A percentile compares a stretch with the other conserved stretches of the same genome.
These are phyloP conservation scores for Abrus pulchellus DNA, from an alignment of 306 rosid species.

Conservation along the genomic window DNA sequence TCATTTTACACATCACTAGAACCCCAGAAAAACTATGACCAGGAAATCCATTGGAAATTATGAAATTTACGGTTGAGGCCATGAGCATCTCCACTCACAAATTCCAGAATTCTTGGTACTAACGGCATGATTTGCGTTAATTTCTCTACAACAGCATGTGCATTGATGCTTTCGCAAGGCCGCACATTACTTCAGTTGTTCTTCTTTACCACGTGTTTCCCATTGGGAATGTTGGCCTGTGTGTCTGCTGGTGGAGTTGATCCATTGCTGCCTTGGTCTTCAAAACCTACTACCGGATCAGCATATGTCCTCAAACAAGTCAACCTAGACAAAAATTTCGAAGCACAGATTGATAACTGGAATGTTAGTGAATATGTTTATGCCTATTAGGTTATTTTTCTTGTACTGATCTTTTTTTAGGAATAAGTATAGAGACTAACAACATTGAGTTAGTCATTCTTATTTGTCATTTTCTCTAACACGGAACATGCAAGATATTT, in stretches of 20 bases:
- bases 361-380: neutral
- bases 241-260: slow-evolving; percentile 51
- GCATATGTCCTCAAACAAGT: slow-evolving; percentile 52
- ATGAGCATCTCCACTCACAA: slow-evolving; percentile 11
- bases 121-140: neutral
- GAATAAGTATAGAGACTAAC: neutral
- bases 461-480: neutral
- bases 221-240: slow-evolving; percentile 49
- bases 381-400: slow-evolving; percentile 13
- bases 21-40: slow-evolving; percentile 7
- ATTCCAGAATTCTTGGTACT: slow-evolving; percentile 9
- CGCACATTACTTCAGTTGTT: slow-evolving; percentile 32
- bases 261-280: slow-evolving; percentile 55
- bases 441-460: neutral
- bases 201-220: slow-evolving; percentile 48
- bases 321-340: slow-evolving; percentile 47
- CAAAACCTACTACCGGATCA: slow-evolving; percentile 52
- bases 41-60: slow-evolving; percentile 8
- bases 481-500: neutral
- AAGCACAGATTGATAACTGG: slow-evolving; percentile 28
- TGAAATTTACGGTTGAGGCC: slow-evolving; percentile 28
- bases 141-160: slow-evolving; percentile 18
- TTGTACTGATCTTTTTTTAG: neutral
- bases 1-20: slow-evolving; percentile 12
- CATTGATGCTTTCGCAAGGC: slow-evolving; percentile 29